Evolutionary conservation across 2,329 filamentous ascomycete genomes (phyloP).

Genomic region (Colletotrichum lindemuthianum): DNA sequence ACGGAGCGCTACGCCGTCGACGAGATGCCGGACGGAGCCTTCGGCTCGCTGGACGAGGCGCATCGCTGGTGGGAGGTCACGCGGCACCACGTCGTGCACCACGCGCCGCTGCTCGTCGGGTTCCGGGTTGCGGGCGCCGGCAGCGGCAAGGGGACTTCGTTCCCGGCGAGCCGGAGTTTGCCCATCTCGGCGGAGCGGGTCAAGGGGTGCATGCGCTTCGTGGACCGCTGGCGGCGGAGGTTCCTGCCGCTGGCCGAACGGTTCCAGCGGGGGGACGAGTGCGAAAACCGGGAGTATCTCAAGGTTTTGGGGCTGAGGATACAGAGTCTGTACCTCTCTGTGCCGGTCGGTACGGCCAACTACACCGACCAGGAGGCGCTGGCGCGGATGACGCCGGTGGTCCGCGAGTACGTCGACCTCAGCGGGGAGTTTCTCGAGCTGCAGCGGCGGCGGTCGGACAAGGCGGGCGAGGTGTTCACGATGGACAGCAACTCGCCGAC

Average conservation of each 20-base stretch:
- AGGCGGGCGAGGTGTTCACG: constrained; percentile 17
- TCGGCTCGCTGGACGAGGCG: constrained; percentile 22
- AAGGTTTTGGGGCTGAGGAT: constrained; percentile 20
- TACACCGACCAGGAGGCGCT: constrained; percentile 49
- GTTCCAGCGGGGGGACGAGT: background rate
- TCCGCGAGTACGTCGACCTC: constrained; percentile 39
- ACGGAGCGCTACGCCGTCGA: constrained; percentile 23
- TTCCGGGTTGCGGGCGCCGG: constrained; percentile 26
- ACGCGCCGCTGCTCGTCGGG: constrained; percentile 19
- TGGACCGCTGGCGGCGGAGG: constrained; percentile 17
- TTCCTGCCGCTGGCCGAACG: constrained; percentile 38
- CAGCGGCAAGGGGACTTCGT: background rate
- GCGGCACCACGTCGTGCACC: constrained; percentile 25
- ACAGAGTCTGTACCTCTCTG: constrained; percentile 27
- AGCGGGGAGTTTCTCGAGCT: constrained; percentile 16
- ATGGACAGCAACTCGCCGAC: constrained; percentile 40
- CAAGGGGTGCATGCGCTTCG: constrained; percentile 33
- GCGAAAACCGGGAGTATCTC: constrained; percentile 8
- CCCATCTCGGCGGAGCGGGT: constrained; percentile 22
- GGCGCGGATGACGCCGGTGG: constrained; percentile 51
- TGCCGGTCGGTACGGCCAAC: constrained; percentile 41
- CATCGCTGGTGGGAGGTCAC: constrained; percentile 31
- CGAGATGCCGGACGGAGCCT: constrained; percentile 18
- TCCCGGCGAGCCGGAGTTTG: constrained; percentile 5
- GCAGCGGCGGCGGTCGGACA: background rate